Evolutionary conservation across 495 filamentous ascomycete species (phyloP).

Genomic region (Cladorrhinum samala): DNA sequence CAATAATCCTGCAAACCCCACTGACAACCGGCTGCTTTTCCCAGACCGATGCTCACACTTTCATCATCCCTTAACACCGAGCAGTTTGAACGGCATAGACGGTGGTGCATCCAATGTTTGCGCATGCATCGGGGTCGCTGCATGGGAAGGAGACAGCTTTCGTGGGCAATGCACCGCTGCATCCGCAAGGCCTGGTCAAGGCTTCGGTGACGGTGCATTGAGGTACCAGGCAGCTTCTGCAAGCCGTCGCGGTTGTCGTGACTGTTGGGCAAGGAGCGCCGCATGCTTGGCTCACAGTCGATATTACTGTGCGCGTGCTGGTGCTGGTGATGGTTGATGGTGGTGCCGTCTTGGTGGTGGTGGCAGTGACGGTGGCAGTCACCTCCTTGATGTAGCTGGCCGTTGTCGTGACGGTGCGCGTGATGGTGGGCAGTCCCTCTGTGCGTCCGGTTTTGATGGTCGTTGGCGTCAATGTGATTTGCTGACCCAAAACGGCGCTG

Average conservation of each 20-base stretch:
- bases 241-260: constrained; percentile 24
- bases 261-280: constrained; percentile 18
- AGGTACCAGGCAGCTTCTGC: constrained; percentile 23
- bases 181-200: constrained; percentile 21
- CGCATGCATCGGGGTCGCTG: constrained; percentile 15
- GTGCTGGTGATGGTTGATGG: background rate
- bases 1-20: too few species aligned
- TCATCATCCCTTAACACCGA: constrained; percentile 20
- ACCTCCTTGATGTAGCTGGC: constrained; percentile 11
- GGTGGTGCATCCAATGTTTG: constrained; percentile 28
- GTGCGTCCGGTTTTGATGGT: constrained; percentile 15
- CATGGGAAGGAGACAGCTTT: constrained; percentile 21
- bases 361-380: constrained; percentile 9
- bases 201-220: constrained; percentile 23
- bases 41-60: too few species aligned
- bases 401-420: constrained; percentile 9
- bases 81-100: constrained; percentile 21
- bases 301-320: constrained; percentile 1
- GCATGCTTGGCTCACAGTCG: constrained; percentile 12
- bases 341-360: background rate
- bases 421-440: background rate
- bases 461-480: constrained; percentile 19
- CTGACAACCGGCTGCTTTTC: too few species aligned
- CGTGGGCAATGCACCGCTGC: constrained; percentile 20
- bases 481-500: constrained; percentile 21